These are phyloP conservation scores for Withania somnifera DNA, from an alignment of 305 asterid genomes.

Conservation along the genomic window DNA sequence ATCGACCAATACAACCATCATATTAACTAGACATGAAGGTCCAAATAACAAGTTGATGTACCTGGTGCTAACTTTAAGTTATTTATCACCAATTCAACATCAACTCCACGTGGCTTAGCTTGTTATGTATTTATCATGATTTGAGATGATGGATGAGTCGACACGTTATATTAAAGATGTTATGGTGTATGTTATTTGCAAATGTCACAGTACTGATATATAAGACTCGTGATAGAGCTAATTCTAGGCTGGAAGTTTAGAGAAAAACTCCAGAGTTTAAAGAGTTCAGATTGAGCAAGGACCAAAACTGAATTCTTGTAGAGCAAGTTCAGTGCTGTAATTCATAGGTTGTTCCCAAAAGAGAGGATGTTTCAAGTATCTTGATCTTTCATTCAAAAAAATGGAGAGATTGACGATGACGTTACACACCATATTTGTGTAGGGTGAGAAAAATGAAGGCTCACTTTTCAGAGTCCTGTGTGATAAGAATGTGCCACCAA, in stretches of 20 bases:
- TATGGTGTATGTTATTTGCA: not conserved
- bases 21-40: slow-evolving; percentile 26
- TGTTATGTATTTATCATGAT: not conserved
- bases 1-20: slow-evolving; percentile 28
- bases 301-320: not conserved
- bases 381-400: not conserved
- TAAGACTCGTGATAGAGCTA: not conserved
- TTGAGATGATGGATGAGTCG: not conserved
- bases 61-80: slow-evolving; percentile 6
- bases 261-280: not conserved
- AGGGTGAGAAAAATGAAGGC: not conserved
- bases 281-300: not conserved
- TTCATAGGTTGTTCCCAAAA: not conserved
- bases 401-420: not conserved
- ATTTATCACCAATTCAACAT: not conserved
- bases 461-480: not conserved
- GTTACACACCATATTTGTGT: not conserved
- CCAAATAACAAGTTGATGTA: slow-evolving; percentile 28
- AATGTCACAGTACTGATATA: not conserved
- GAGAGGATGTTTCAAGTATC: not conserved
- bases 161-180: not conserved
- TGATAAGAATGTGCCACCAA: no score
- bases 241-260: not conserved
- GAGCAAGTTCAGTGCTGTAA: not conserved
- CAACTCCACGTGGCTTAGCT: not conserved